These are phyloP conservation scores for Penicillium sp. DNA, from an alignment of 2,329 filamentous ascomycete species.

Conservation along the genomic window DNA sequence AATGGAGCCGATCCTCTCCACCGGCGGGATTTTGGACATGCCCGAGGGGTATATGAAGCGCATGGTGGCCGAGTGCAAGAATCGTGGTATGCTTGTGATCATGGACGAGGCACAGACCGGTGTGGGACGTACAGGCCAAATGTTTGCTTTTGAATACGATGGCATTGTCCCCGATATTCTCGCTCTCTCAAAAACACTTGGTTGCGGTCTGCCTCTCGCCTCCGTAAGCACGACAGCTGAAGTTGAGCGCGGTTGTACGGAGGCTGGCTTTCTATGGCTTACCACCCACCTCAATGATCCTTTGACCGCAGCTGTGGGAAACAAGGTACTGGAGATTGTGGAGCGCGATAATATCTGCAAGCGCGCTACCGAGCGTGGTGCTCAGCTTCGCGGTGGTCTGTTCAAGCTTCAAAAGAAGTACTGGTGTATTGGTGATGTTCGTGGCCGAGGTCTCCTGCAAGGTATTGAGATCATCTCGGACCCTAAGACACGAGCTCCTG, in stretches of 20 bases:
- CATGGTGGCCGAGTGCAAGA: constrained; percentile 55
- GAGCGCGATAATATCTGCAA: constrained; percentile 48
- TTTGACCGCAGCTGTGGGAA: constrained; percentile 59
- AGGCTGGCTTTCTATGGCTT: constrained; percentile 57
- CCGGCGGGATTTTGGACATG: constrained; percentile 61
- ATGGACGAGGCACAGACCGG: constrained; percentile 63
- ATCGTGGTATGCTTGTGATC: constrained; percentile 58
- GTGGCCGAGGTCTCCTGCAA: constrained; percentile 59
- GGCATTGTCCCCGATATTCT: constrained; percentile 60
- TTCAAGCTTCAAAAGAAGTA: constrained; percentile 52
- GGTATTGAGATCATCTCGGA: constrained; percentile 61
- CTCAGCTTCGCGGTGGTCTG: constrained; percentile 49
- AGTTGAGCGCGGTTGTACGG: constrained; percentile 52
- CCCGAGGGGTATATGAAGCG: constrained; percentile 60
- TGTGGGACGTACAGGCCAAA: constrained; percentile 55
- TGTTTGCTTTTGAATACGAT: constrained; percentile 59
- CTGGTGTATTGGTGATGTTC: constrained; percentile 62
- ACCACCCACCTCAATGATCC: constrained; percentile 66
- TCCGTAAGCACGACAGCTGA: constrained; percentile 57
- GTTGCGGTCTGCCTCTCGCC: constrained; percentile 60
- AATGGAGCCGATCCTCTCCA: constrained; percentile 60
- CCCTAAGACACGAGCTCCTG: constrained; percentile 49
- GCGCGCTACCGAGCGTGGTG: constrained; percentile 5
- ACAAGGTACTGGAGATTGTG: constrained; percentile 65
- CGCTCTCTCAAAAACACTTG: constrained; percentile 61